These are phyloP conservation scores for Neoarthrinium moseri DNA, from an alignment of 2,329 filamentous ascomycete genomes.

Conservation along the genomic window DNA sequence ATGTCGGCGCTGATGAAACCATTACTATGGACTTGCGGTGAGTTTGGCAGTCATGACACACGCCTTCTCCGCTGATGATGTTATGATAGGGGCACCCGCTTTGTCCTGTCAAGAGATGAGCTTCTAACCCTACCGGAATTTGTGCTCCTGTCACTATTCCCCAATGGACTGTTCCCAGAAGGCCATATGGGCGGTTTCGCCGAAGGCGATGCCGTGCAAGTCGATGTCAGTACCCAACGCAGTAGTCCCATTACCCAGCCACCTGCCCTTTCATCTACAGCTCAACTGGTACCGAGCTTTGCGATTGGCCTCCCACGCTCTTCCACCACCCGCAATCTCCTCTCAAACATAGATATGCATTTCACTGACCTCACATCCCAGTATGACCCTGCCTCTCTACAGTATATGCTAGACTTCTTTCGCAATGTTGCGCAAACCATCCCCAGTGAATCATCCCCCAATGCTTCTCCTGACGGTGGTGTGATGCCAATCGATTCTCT, in stretches of 20 bases:
- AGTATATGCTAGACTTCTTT: conserved; percentile 99
- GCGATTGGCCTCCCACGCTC: conserved; percentile 16
- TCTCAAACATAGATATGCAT: conserved; percentile 39
- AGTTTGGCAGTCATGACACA: conserved; percentile 19
- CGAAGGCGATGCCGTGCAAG: conserved; percentile 91
- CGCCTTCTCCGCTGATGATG: not conserved
- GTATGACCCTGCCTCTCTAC: conserved; percentile 94
- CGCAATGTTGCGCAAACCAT: conserved; percentile 96
- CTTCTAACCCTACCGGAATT: conserved; percentile 95
- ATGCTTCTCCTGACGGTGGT: conserved; percentile 60
- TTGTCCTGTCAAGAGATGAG: conserved; percentile 92
- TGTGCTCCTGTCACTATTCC: conserved; percentile 94
- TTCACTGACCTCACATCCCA: conserved; percentile 47
- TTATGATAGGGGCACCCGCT: conserved; percentile 74
- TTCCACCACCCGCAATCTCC: conserved; percentile 28
- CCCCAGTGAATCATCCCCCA: conserved; percentile 69
- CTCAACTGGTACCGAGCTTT: conserved; percentile 16
- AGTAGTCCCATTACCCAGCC: conserved; percentile 21
- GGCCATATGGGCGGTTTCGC: conserved; percentile 92
- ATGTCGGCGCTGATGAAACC: conserved; percentile 87
- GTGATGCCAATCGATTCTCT: conserved; percentile 71
- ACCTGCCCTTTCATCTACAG: conserved; percentile 19
- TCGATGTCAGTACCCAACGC: conserved; percentile 73
- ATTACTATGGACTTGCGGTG: conserved; percentile 94
- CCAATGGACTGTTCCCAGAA: conserved; percentile 96